phyloP scores from a whole-genome alignment of 2,329 filamentous ascomycete species.

The Pleoardoris graminearum region DNA sequence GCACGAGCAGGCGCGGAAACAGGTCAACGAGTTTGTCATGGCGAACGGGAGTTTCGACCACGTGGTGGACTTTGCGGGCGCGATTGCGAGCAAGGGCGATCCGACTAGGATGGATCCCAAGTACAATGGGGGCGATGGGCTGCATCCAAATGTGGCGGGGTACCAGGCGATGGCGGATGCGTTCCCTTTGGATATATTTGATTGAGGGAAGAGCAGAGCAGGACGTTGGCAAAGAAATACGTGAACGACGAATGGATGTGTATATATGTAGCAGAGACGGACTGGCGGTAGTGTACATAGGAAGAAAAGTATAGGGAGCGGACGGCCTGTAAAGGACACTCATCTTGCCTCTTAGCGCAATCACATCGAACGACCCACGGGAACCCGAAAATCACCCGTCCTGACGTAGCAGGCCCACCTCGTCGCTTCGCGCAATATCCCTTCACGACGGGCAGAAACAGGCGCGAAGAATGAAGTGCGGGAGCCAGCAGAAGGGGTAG shows the following conservation, averaged over 20 bases:
- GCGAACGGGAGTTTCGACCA: conserved; percentile 58
- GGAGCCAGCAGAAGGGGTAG: conserved; percentile 39
- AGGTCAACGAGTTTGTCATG: conserved; percentile 63
- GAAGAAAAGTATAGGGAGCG: not conserved
- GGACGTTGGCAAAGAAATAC: too few relatives aligned
- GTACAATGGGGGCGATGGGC: conserved; percentile 64
- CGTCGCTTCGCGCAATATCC: not conserved
- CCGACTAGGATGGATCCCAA: conserved; percentile 51
- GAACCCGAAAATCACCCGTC: not conserved
- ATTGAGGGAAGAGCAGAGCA: too few relatives aligned
- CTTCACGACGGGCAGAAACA: conserved; percentile 39
- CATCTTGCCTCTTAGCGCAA: not conserved
- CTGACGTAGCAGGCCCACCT: not conserved
- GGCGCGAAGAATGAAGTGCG: conserved; percentile 37
- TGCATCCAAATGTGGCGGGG: conserved; percentile 63
- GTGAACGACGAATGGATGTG: not conserved
- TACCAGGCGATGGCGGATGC: conserved; percentile 62
- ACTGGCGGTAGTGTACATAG: not conserved
- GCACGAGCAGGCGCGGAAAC: conserved; percentile 58
- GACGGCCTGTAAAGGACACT: not conserved
- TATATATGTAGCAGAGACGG: not conserved
- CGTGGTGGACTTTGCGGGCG: conserved; percentile 62
- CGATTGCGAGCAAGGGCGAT: conserved; percentile 55
- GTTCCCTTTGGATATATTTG: conserved; percentile 55
- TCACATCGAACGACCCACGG: not conserved